Evolutionary conservation across 1,139 yeast species (phyloP), one percentile per base, ranked within the genome.

Genomic region (Hansenula sp.): DNA sequence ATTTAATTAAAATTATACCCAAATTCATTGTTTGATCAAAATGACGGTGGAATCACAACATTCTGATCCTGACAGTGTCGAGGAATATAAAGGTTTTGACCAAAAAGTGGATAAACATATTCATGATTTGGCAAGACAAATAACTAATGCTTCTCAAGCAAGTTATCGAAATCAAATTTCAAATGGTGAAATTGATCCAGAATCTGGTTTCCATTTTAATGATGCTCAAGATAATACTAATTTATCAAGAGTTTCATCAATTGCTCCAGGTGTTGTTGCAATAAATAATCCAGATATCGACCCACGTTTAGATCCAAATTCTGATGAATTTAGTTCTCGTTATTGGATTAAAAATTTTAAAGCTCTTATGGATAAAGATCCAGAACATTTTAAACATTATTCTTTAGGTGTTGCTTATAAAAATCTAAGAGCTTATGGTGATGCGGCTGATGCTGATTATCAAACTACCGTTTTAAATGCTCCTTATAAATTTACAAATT

Each of bases 281-380:
- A 45, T 53, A 41, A 55, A 60, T 38, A 55, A 69, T 48, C 68
- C 72, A 0, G 65, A 64, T 12, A 48, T 65, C 35, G 74, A 75
- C 47, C 66, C 77, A 8, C 61, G 64, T 37, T 57, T 79, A 33
- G 79, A 79, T 51, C 86, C 86, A 13, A 61, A 58, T 46, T 66
- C 77, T 22, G 79, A 73, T 13, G 59, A 74, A 12, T 87, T 87
- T 63, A 71, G 60, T 41, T 62, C 90, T 35, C 73, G 73, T 51
- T 77, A 71, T 41, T 88, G 95, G 95, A 79, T 85, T 44, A 76
- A 77, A 57, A 83, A 83, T 57, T 65, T 84, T 70, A 72, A 77
- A 47, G 73, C 74, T 43, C 59, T 82, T 44, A 63, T 66, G 60
- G 69, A 70, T 44, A 64, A 70, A 18, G 86, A 82, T 50, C 79